Percentiles rank a stretch among this genome's conserved stretches.
Conservation (phyloP, 306 rosid genomes). For the Cucurbita maxima region DNA sequence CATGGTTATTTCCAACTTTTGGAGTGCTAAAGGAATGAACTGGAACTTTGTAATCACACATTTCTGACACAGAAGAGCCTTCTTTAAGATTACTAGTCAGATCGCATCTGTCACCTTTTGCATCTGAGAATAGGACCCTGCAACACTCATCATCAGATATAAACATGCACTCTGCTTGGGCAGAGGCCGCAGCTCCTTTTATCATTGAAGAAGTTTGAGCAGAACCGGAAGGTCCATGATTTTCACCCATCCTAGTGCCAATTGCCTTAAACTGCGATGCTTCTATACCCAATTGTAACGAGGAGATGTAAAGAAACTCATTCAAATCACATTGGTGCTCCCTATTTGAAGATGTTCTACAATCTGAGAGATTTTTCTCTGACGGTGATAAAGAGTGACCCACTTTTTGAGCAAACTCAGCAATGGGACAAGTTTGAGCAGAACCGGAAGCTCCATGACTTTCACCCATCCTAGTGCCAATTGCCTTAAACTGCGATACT, state of each 20-base stretch:
- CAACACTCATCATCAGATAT: slow-evolving; percentile 84
- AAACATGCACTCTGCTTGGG: slow-evolving; percentile 35
- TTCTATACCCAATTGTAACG: slow-evolving; percentile 37
- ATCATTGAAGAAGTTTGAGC: slow-evolving; percentile 32
- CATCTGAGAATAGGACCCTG: slow-evolving; percentile 59
- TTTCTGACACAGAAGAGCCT: slow-evolving; percentile 23
- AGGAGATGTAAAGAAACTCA: slow-evolving; percentile 33
- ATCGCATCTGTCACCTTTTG: slow-evolving; percentile 16
- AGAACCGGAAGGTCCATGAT: slow-evolving; percentile 26
- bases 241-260: slow-evolving; percentile 18
- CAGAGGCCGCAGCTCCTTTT: slow-evolving; percentile 20
- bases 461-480: slow-evolving; percentile 15
- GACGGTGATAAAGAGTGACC: slow-evolving; percentile 28
- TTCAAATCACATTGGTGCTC: slow-evolving; percentile 27
- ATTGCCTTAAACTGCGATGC: slow-evolving; percentile 25
- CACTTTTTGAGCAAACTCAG: slow-evolving; percentile 36
- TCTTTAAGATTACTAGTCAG: slow-evolving; percentile 13
- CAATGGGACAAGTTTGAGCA: slow-evolving; percentile 31
- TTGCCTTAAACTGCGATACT: slow-evolving; percentile 25
- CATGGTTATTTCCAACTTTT: slow-evolving; percentile 22
- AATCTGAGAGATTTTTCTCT: slow-evolving; percentile 39
- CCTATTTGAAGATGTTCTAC: slow-evolving; percentile 25
- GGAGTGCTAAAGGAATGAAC: slow-evolving; percentile 25
- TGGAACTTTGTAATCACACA: slow-evolving; percentile 28
- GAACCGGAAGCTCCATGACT: slow-evolving; percentile 27